Conservation (phyloP, 139 green algal genomes). For the Asterochloris erici region DNA sequence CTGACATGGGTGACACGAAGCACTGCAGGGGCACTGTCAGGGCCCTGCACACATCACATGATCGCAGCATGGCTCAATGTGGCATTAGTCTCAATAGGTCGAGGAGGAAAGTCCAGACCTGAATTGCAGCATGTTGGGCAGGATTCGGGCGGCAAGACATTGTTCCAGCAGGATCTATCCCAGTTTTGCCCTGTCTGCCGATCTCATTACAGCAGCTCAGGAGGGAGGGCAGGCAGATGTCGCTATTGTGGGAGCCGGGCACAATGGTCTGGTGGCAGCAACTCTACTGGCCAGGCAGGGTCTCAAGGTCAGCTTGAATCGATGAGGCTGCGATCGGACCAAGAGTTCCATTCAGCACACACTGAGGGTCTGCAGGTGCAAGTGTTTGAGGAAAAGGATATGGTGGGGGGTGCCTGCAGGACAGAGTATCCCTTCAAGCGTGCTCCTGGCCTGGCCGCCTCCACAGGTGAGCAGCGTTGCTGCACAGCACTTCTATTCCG, state of each 20-base stretch:
- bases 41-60: too few species aligned
- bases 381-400: slow-evolving; percentile 39
- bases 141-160: too few species aligned
- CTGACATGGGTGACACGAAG: too few species aligned
- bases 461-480: slow-evolving; percentile 29
- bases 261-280: slow-evolving; percentile 58
- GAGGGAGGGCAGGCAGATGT: slow-evolving; percentile 30
- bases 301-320: slow-evolving; percentile 18
- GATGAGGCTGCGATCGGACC: not conserved
- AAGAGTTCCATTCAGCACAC: not conserved
- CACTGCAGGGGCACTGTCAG: too few species aligned
- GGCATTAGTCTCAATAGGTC: too few species aligned
- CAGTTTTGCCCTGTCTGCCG: too few species aligned
- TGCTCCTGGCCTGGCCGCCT: slow-evolving; percentile 45
- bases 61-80: too few species aligned
- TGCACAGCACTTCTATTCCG: not conserved
- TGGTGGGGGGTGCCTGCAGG: slow-evolving; percentile 53
- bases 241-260: slow-evolving; percentile 41
- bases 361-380: slow-evolving; percentile 18
- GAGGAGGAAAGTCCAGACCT: too few species aligned
- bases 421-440: slow-evolving; percentile 59
- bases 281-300: slow-evolving; percentile 44
- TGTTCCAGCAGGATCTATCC: too few species aligned
- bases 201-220: too few species aligned
- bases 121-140: too few species aligned